These are phyloP conservation scores for Cladosporium oxysporum DNA, from an alignment of 2,329 filamentous ascomycete genomes.

Conservation along the genomic window DNA sequence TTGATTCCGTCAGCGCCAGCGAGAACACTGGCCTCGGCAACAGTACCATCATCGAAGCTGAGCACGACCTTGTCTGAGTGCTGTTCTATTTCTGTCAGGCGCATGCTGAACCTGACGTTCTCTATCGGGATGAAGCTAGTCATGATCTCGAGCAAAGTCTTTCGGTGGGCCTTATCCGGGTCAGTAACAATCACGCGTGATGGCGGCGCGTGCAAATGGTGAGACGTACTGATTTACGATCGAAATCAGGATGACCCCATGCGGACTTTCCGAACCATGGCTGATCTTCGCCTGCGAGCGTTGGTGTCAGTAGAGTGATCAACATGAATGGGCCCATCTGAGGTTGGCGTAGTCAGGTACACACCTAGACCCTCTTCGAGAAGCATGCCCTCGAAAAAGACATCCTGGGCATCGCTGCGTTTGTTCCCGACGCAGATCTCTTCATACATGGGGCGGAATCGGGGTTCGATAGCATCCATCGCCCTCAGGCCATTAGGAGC, in stretches of 20 bases:
- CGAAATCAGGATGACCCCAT: not conserved
- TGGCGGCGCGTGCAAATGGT: slow-evolving; percentile 24
- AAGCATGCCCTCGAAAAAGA: slow-evolving; percentile 3
- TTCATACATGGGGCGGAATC: not conserved
- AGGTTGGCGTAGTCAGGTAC: no score
- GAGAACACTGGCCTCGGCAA: slow-evolving; percentile 43
- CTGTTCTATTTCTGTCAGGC: slow-evolving; percentile 36
- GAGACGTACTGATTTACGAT: not conserved
- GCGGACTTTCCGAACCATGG: not conserved
- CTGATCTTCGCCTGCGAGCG: not conserved
- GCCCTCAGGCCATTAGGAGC: not conserved
- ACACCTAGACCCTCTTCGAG: not conserved
- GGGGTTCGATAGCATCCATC: slow-evolving; percentile 3
- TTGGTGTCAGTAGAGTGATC: not conserved
- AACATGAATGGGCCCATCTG: no score
- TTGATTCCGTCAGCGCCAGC: slow-evolving; percentile 34
- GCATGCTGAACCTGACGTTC: slow-evolving; percentile 34
- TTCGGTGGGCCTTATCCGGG: slow-evolving; percentile 41
- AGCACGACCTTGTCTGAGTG: slow-evolving; percentile 40
- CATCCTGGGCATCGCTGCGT: not conserved
- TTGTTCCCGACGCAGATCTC: slow-evolving; percentile 1
- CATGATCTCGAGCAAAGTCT: slow-evolving; percentile 48
- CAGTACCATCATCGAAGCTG: slow-evolving; percentile 39
- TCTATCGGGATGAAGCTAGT: slow-evolving; percentile 46
- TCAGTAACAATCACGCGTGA: not conserved